Percentiles rank a stretch among this genome's conserved stretches.
Evolutionary conservation across 176 grass and related monocot species (phyloP).

Genomic region (Aegilops tauschii): DNA sequence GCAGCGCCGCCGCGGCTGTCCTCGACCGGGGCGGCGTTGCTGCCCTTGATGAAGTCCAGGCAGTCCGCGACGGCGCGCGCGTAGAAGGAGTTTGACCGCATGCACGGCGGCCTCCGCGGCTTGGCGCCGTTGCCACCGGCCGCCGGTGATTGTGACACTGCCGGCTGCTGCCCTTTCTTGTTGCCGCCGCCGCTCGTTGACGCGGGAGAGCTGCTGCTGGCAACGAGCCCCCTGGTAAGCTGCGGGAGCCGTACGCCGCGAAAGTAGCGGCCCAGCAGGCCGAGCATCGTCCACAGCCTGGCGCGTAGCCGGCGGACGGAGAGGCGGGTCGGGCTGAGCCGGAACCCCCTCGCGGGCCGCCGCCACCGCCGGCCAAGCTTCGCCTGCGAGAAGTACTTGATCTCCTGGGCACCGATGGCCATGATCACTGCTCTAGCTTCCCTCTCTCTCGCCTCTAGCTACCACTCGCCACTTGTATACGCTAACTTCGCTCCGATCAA

Average conservation of each 20-base stretch:
- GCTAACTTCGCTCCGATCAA: not conserved
- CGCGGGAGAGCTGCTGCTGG: not conserved
- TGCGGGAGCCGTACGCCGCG: conserved; percentile 27
- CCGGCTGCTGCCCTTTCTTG: not conserved
- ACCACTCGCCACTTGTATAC: not conserved
- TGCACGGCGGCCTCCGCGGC: conserved; percentile 31
- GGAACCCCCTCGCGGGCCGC: conserved; percentile 43
- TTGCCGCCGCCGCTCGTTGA: not conserved
- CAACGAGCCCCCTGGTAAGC: conserved; percentile 18
- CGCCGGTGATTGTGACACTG: not conserved
- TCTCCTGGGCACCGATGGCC: conserved; percentile 26
- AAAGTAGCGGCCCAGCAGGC: conserved; percentile 25
- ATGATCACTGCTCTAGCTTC: not conserved
- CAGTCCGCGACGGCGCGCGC: conserved; percentile 52
- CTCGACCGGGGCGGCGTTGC: conserved; percentile 24
- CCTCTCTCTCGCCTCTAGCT: not conserved
- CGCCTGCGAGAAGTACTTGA: conserved; percentile 21
- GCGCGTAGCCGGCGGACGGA: conserved; percentile 39
- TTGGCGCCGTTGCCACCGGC: not conserved
- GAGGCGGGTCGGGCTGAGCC: conserved; percentile 28
- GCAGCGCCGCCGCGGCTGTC: not conserved
- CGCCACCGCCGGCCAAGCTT: conserved; percentile 31
- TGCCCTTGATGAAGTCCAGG: conserved; percentile 61
- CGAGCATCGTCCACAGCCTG: conserved; percentile 45
- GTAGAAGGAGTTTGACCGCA: conserved; percentile 58